Evolutionary conservation across 768 basidiomycete genomes (phyloP).

Genomic region (Tylopilus plumbeoviolaceoides): DNA sequence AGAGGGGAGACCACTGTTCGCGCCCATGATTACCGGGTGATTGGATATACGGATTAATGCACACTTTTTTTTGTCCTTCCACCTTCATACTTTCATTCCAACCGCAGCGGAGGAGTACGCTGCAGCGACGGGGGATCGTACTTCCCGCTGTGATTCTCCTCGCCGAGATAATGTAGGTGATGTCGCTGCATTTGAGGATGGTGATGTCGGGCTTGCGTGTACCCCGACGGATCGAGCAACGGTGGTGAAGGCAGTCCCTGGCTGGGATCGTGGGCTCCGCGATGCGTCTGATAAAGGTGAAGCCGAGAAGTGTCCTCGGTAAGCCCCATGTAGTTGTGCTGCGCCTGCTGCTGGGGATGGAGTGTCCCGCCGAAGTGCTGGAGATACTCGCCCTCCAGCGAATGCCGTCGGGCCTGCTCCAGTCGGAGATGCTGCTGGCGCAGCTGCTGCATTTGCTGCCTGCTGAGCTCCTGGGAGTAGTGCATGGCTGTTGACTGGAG

Average conservation of each 20-base stretch:
- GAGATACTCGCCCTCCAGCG: conserved; percentile 36
- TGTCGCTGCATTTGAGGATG: conserved; percentile 33
- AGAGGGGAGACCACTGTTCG: conserved; percentile 23
- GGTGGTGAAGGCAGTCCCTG: conserved; percentile 29
- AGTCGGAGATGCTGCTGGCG: conserved; percentile 34
- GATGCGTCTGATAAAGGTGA: conserved; percentile 33
- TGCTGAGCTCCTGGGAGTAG: conserved; percentile 48
- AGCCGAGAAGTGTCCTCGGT: conserved; percentile 28
- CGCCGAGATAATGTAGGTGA: conserved; percentile 35
- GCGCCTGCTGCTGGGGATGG: conserved; percentile 27
- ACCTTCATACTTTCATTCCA: conserved; percentile 44
- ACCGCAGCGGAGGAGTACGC: conserved; percentile 43
- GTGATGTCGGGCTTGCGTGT: conserved; percentile 28
- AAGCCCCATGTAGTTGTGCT: conserved; percentile 18
- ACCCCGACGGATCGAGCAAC: conserved; percentile 31
- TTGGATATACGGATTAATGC: conserved; percentile 23
- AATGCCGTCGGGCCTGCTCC: conserved; percentile 31
- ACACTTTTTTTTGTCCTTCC: conserved; percentile 3
- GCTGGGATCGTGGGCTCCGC: conserved; percentile 30
- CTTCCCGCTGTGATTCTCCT: conserved; percentile 37
- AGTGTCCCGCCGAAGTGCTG: conserved; percentile 34
- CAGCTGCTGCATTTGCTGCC: conserved; percentile 40
- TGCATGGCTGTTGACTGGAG: conserved; percentile 29
- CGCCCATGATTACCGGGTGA: conserved; percentile 20
- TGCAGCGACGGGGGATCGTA: conserved; percentile 42